A percentile compares a stretch with the other conserved stretches of the same genome.
Evolutionary conservation across 2,329 filamentous ascomycete species (phyloP).

Genomic region (Trichoderma lentiforme): DNA sequence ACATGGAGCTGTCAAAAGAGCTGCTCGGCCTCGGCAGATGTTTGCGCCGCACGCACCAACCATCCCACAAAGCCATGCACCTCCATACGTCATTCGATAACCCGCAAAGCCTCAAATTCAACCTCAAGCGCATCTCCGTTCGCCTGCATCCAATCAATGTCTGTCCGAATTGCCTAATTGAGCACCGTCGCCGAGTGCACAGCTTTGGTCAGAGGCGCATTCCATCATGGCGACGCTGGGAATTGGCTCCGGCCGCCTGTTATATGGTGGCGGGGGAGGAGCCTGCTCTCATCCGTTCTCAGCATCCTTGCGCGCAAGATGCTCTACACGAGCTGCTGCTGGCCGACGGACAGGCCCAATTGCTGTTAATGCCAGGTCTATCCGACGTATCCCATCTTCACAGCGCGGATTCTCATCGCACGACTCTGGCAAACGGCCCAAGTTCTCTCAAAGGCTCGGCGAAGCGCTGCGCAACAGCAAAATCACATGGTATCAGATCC

Average conservation of each 20-base stretch:
- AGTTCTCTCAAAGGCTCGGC: conserved; percentile 51
- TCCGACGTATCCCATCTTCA: conserved; percentile 25
- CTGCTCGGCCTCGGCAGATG: conserved; percentile 12
- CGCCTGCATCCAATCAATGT: conserved; percentile 12
- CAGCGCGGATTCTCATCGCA: conserved; percentile 31
- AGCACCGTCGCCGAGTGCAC: conserved; percentile 9
- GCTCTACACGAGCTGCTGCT: conserved; percentile 26
- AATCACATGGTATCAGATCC: conserved; percentile 87
- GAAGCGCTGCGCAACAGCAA: conserved; percentile 50
- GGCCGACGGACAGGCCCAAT: conserved; percentile 16
- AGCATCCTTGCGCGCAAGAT: conserved; percentile 30
- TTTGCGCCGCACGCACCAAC: conserved; percentile 13
- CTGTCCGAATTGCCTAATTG: not conserved
- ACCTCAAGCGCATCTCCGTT: not conserved
- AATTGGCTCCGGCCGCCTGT: conserved; percentile 34
- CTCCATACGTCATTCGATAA: conserved; percentile 8
- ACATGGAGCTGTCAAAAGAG: not conserved
- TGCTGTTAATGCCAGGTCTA: conserved; percentile 16
- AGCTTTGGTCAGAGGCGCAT: conserved; percentile 2
- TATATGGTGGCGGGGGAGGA: conserved; percentile 23
- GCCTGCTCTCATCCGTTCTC: conserved; percentile 26
- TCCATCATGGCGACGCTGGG: conserved; percentile 31
- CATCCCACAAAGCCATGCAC: not conserved
- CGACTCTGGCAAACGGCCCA: conserved; percentile 42
- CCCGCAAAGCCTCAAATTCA: not conserved